Conservation (phyloP, 1,284 basidiomycete genomes). For the Austropuccinia psidii region DNA sequence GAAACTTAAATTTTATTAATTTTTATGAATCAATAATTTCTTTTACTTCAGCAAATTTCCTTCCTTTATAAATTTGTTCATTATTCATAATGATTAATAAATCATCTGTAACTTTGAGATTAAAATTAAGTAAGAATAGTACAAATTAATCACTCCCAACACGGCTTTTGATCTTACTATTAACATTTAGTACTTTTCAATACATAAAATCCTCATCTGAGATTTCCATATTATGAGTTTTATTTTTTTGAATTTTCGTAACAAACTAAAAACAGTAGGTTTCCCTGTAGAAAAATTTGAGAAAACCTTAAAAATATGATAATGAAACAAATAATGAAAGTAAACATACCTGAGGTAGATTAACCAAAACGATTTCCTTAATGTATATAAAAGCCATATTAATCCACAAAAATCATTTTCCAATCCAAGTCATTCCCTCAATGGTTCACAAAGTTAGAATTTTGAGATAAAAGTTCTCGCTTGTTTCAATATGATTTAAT, state of each 20-base stretch:
- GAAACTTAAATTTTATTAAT: not conserved
- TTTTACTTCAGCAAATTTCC: not conserved
- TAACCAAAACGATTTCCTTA: too few relatives aligned
- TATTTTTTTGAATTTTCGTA: not conserved
- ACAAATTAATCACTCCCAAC: not conserved
- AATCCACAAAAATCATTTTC: too few relatives aligned
- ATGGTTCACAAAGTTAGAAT: too few relatives aligned
- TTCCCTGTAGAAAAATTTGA: not conserved
- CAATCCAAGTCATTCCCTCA: too few relatives aligned
- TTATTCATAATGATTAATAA: conserved; percentile 5
- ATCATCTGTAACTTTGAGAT: not conserved
- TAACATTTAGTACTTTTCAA: not conserved
- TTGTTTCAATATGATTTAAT: too few relatives aligned
- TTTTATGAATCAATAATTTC: not conserved
- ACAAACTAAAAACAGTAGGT: not conserved
- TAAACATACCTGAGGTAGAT: too few relatives aligned
- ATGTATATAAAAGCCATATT: too few relatives aligned
- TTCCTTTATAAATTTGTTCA: not conserved
- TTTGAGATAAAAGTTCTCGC: too few relatives aligned
- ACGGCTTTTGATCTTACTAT: not conserved
- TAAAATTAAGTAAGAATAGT: not conserved
- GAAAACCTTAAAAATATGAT: too few relatives aligned
- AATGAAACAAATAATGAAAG: too few relatives aligned
- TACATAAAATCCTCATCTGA: not conserved
- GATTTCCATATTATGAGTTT: not conserved